Conservation (phyloP, 2,329 filamentous ascomycete genomes). For the Diaporthe sp. region DNA sequence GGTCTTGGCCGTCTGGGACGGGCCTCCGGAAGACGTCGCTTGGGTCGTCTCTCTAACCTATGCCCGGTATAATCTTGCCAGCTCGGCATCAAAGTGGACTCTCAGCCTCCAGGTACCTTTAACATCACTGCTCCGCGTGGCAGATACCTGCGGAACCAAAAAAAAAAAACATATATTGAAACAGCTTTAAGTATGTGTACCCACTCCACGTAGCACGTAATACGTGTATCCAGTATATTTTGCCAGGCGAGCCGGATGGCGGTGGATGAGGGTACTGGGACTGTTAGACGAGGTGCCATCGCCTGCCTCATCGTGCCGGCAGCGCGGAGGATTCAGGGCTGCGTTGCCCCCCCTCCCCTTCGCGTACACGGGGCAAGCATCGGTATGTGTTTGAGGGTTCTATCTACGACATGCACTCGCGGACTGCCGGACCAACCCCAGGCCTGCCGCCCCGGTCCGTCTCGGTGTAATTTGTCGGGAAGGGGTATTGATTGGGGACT, state of each 20-base stretch:
- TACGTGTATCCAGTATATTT: not conserved
- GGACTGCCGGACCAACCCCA: not conserved
- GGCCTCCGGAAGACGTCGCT: not conserved
- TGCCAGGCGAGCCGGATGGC: not conserved
- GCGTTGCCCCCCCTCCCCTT: not conserved
- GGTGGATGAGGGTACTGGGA: not conserved
- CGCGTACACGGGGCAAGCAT: not conserved
- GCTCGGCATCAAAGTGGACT: not conserved
- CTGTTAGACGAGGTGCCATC: not conserved
- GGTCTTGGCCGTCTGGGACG: constrained; percentile 10
- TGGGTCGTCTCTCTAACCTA: not conserved
- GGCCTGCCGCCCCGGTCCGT: constrained; percentile 15
- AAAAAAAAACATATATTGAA: not conserved
- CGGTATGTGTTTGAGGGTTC: not conserved
- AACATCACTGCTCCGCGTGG: not conserved
- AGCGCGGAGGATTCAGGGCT: constrained; percentile 16
- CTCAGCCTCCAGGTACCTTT: not conserved
- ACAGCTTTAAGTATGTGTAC: not conserved
- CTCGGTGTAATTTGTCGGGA: constrained; percentile 19
- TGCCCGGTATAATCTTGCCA: not conserved
- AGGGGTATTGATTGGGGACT: constrained; percentile 16
- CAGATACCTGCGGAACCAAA: not conserved
- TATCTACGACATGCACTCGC: not conserved
- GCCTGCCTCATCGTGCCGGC: not conserved
- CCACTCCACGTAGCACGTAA: constrained; percentile 4